A percentile compares a stretch with the other conserved stretches of the same genome.
Conservation (phyloP, 1,284 basidiomycete genomes). For the Lentinula novae-zelandiae region DNA sequence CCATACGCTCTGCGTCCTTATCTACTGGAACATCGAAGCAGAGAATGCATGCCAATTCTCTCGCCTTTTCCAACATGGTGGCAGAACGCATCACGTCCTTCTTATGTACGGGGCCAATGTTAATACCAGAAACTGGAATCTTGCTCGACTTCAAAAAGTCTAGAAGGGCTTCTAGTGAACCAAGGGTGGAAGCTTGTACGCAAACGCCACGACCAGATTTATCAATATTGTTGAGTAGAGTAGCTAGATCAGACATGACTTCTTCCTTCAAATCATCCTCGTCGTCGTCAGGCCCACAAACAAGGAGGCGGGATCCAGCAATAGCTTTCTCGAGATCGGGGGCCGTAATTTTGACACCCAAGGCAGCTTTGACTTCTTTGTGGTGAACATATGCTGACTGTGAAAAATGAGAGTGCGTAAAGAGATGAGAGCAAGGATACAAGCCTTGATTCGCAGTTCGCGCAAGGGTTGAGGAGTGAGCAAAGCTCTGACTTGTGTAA, state of each 20-base stretch:
- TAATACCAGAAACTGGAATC: conserved; percentile 97
- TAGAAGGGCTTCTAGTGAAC: conserved; percentile 94
- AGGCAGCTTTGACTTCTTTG: conserved; percentile 96
- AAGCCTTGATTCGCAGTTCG: conserved; percentile 92
- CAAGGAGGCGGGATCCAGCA: conserved; percentile 91
- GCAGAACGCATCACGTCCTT: conserved; percentile 92
- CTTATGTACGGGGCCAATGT: conserved; percentile 98
- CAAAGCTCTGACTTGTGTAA: conserved; percentile 91
- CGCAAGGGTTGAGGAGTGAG: conserved; percentile 96
- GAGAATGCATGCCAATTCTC: conserved; percentile 92
- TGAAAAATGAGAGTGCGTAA: neutral
- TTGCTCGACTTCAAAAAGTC: conserved; percentile 96
- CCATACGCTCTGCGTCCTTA: conserved; percentile 88
- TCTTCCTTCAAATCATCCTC: conserved; percentile 94
- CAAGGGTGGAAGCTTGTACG: conserved; percentile 96
- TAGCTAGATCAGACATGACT: conserved; percentile 95
- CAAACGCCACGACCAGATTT: conserved; percentile 95
- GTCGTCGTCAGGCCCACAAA: conserved; percentile 92
- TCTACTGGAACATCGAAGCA: conserved; percentile 97
- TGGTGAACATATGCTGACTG: conserved; percentile 97
- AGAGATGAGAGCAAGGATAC: conserved; percentile 12
- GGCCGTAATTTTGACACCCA: conserved; percentile 96
- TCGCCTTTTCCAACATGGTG: conserved; percentile 95
- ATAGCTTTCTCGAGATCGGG: conserved; percentile 99
- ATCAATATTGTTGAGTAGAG: conserved; percentile 88